Conservation (phyloP, 2,329 filamentous ascomycete genomes). For the Aspergillus sp. region DNA sequence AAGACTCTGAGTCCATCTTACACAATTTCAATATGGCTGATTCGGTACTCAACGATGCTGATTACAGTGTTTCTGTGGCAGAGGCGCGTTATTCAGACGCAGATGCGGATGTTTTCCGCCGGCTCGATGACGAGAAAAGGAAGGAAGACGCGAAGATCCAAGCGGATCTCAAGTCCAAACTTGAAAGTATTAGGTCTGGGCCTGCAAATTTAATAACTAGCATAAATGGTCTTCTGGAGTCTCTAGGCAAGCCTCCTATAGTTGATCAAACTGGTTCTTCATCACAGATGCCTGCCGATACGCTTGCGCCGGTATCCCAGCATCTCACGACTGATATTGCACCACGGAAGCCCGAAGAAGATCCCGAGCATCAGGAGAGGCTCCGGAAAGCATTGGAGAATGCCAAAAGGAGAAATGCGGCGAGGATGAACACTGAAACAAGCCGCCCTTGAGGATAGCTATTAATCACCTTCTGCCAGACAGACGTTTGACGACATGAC, state of each 20-base stretch:
- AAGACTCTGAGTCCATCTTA: constrained; percentile 50
- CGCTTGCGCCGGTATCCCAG: constrained; percentile 28
- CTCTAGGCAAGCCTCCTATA: constrained; percentile 35
- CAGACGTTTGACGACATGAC: neutral
- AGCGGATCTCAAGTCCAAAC: constrained; percentile 43
- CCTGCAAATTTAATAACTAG: constrained; percentile 40
- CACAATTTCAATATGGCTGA: constrained; percentile 53
- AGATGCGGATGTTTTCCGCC: constrained; percentile 44
- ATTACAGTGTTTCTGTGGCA: constrained; percentile 57
- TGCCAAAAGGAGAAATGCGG: constrained; percentile 57
- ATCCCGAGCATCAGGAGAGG: constrained; percentile 50
- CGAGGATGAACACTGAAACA: constrained; percentile 26
- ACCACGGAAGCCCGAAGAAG: constrained; percentile 27
- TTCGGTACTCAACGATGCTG: constrained; percentile 53
- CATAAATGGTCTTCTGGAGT: constrained; percentile 43
- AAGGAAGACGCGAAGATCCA: constrained; percentile 52
- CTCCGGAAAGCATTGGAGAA: constrained; percentile 54
- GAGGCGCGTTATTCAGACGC: constrained; percentile 52
- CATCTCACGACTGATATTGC: constrained; percentile 26
- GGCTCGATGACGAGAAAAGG: constrained; percentile 49
- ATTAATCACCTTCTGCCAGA: neutral
- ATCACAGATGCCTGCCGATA: constrained; percentile 17
- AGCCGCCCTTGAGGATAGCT: neutral
- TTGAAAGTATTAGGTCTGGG: constrained; percentile 45
- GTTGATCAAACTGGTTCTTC: constrained; percentile 15